Evolutionary conservation across 75 land plant genomes (phyloP).

Genomic region (Picea glauca): DNA sequence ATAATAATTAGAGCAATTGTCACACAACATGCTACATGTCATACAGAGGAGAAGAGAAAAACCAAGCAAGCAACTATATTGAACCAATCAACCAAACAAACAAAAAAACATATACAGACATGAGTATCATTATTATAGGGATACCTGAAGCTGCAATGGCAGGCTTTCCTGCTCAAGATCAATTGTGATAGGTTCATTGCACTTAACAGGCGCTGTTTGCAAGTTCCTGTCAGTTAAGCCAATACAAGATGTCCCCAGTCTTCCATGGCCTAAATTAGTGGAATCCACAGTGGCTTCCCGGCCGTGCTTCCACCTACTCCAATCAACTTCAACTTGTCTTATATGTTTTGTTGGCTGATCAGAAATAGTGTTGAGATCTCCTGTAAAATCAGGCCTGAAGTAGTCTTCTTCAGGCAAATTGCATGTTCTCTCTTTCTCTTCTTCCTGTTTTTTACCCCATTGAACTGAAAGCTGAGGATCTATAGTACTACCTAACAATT

Average conservation of each 20-base stretch:
- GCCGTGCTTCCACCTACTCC: background rate
- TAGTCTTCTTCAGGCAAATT: background rate
- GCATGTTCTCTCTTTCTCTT: background rate
- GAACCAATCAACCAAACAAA: too few species aligned
- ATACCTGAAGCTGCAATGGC: background rate
- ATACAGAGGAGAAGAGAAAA: background rate
- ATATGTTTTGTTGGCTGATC: background rate
- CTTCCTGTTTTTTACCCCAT: background rate
- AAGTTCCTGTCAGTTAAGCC: background rate
- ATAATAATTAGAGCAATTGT: background rate
- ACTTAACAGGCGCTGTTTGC: background rate
- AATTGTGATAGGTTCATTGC: background rate
- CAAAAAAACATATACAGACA: too few species aligned
- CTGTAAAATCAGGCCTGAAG: background rate
- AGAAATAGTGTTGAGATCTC: too few species aligned
- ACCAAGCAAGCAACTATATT: background rate
- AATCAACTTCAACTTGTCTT: background rate
- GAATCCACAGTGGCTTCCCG: background rate
- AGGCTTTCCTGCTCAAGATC: background rate
- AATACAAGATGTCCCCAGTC: background rate
- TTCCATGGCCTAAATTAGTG: background rate
- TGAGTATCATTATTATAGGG: too few species aligned
- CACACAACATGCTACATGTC: too few species aligned
- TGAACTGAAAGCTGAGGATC: background rate
- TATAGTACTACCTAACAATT: background rate